phyloP scores from a whole-genome alignment of 2,329 filamentous ascomycete genomes.

The Pseudocercospora musae region DNA sequence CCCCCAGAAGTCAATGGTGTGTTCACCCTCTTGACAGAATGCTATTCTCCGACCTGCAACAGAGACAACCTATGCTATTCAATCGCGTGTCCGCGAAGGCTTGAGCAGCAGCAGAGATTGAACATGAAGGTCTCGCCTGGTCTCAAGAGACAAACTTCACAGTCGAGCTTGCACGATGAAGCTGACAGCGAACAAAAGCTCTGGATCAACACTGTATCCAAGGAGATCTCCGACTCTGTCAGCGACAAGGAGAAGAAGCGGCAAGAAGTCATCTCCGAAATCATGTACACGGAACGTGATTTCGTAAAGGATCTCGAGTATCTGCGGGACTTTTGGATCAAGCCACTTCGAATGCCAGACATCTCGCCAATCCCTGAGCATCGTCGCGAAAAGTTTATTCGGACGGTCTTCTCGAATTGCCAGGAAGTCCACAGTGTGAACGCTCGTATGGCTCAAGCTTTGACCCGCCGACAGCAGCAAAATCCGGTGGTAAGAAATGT shows the following conservation, averaged over 20 bases:
- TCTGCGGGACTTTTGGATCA: slow-evolving; percentile 96
- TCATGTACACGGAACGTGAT: slow-evolving; percentile 97
- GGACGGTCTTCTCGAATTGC: slow-evolving; percentile 93
- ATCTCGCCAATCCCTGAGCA: slow-evolving; percentile 84
- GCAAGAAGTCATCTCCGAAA: slow-evolving; percentile 95
- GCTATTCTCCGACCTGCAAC: slow-evolving; percentile 96
- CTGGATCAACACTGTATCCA: slow-evolving; percentile 98
- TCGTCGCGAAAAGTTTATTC: slow-evolving; percentile 83
- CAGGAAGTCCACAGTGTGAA: slow-evolving; percentile 93
- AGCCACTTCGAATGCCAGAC: slow-evolving; percentile 74
- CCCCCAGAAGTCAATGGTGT: slow-evolving; percentile 87
- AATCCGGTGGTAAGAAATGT: slow-evolving; percentile 82
- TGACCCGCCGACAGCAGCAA: slow-evolving; percentile 88
- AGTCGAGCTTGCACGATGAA: slow-evolving; percentile 75
- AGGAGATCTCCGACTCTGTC: slow-evolving; percentile 87
- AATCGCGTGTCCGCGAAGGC: slow-evolving; percentile 86
- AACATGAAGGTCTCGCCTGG: slow-evolving; percentile 92
- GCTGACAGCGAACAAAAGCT: slow-evolving; percentile 90
- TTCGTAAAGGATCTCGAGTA: slow-evolving; percentile 99
- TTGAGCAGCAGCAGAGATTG: slow-evolving; percentile 91
- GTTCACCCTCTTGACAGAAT: slow-evolving; percentile 93
- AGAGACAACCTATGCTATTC: slow-evolving; percentile 95
- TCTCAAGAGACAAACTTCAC: slow-evolving; percentile 68
- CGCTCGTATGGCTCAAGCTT: slow-evolving; percentile 77
- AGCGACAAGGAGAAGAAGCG: slow-evolving; percentile 92